phyloP scores from a whole-genome alignment of 2,329 filamentous ascomycete species.

The Teratosphaeria nubilosa region DNA sequence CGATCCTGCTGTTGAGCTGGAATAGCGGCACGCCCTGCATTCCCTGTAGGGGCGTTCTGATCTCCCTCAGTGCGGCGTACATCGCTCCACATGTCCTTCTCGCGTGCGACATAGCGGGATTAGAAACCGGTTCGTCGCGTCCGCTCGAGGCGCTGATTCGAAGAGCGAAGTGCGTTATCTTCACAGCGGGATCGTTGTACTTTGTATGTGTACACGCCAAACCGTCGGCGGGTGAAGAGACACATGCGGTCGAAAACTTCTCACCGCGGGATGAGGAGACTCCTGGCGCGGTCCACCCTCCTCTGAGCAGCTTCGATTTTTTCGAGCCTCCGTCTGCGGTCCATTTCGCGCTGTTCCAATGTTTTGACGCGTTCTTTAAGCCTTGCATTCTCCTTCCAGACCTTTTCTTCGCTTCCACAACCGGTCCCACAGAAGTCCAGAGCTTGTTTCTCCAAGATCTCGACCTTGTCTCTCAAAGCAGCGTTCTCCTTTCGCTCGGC shows the following conservation, averaged over 20 bases:
- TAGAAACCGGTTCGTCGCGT: neutral
- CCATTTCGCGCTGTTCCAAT: slow-evolving; percentile 58
- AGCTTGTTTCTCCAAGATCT: slow-evolving; percentile 53
- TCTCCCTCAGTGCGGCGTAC: neutral
- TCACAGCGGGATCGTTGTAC: neutral
- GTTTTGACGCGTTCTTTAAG: slow-evolving; percentile 60
- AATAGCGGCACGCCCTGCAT: neutral
- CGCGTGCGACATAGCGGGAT: neutral
- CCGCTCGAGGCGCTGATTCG: neutral
- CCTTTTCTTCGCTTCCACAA: slow-evolving; percentile 43
- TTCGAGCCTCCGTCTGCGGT: slow-evolving; percentile 60
- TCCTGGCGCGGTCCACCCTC: slow-evolving; percentile 61
- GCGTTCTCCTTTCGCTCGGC: slow-evolving; percentile 61
- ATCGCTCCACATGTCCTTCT: neutral
- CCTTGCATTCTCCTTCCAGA: slow-evolving; percentile 57
- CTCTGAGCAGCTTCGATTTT: slow-evolving; percentile 60
- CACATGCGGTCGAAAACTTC: neutral
- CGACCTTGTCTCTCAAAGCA: slow-evolving; percentile 59
- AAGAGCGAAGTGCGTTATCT: neutral
- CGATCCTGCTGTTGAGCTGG: neutral
- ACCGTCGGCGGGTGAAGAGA: neutral
- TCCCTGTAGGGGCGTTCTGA: neutral
- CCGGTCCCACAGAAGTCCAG: slow-evolving; percentile 44
- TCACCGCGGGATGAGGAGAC: slow-evolving; percentile 41
- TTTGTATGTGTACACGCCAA: neutral